Percentiles rank a stretch among this genome's conserved stretches.
phyloP scores from a whole-genome alignment of 75 land plant species.

The Pinus tabuliformis region DNA sequence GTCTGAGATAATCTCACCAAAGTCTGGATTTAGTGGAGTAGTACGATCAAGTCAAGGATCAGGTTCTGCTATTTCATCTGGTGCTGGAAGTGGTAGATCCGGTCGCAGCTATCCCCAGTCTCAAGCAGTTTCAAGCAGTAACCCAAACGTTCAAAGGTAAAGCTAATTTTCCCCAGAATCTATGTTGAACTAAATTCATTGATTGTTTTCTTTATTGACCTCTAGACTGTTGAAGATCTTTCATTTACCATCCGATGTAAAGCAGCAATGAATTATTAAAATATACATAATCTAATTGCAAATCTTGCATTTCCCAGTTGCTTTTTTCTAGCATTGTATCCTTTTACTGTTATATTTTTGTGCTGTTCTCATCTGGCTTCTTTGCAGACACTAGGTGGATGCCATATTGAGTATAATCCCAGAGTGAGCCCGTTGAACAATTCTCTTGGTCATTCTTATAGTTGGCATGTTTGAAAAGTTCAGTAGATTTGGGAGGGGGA shows the following conservation, averaged over 20 bases:
- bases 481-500: too few relatives aligned
- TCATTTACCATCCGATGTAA: neutral
- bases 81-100: conserved; percentile 28
- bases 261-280: neutral
- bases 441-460: neutral
- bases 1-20: conserved; percentile 29
- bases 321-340: neutral
- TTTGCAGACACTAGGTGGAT: neutral
- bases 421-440: neutral
- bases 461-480: too few relatives aligned
- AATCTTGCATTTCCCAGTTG: neutral
- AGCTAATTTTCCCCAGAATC: neutral
- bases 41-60: conserved; percentile 24
- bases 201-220: neutral
- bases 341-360: neutral
- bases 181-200: neutral
- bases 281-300: neutral
- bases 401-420: neutral
- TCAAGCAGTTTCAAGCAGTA: conserved; percentile 9
- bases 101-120: conserved; percentile 16
- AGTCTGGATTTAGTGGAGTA: conserved; percentile 24
- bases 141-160: conserved; percentile 31
- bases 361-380: neutral
- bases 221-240: neutral
- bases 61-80: conserved; percentile 10